Evolutionary conservation across 2,329 filamentous ascomycete genomes (phyloP).

Genomic region (Bertia moriformis): DNA sequence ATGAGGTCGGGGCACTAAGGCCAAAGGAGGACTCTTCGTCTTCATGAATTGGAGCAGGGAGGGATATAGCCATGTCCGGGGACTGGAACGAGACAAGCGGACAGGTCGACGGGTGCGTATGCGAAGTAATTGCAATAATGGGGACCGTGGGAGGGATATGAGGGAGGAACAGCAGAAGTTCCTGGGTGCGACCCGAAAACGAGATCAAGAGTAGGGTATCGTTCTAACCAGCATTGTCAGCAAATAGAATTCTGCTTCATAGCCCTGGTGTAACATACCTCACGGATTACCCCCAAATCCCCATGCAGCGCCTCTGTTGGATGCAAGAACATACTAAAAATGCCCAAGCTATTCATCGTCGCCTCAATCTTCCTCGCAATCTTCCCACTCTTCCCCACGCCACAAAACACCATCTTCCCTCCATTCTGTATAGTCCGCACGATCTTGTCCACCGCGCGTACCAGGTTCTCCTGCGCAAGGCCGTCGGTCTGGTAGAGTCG

Average conservation of each 20-base stretch:
- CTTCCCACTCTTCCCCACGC: constrained; percentile 49
- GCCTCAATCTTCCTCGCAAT: constrained; percentile 47
- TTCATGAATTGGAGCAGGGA: constrained; percentile 44
- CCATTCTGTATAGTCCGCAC: constrained; percentile 26
- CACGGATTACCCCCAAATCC: constrained; percentile 42
- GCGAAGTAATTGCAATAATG: constrained; percentile 39
- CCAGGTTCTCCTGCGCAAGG: constrained; percentile 31
- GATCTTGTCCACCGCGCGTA: constrained; percentile 33
- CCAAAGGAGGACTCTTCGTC: constrained; percentile 42
- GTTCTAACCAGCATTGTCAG: constrained; percentile 24
- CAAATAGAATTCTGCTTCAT: no score
- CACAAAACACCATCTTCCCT: constrained; percentile 43
- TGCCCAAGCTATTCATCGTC: constrained; percentile 49
- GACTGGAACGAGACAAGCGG: constrained; percentile 26
- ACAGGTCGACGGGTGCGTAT: constrained; percentile 29
- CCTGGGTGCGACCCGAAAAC: constrained; percentile 44
- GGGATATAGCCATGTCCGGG: constrained; percentile 24
- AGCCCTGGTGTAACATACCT: no score
- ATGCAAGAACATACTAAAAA: constrained; percentile 42
- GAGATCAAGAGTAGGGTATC: constrained; percentile 46
- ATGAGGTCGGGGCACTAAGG: constrained; percentile 44
- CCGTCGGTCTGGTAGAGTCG: constrained; percentile 37
- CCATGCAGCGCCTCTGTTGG: constrained; percentile 49
- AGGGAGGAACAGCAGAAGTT: constrained; percentile 37
- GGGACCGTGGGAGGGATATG: constrained; percentile 33